Conservation (phyloP, 2,329 filamentous ascomycete genomes). For the Elsinoe ampelina region DNA sequence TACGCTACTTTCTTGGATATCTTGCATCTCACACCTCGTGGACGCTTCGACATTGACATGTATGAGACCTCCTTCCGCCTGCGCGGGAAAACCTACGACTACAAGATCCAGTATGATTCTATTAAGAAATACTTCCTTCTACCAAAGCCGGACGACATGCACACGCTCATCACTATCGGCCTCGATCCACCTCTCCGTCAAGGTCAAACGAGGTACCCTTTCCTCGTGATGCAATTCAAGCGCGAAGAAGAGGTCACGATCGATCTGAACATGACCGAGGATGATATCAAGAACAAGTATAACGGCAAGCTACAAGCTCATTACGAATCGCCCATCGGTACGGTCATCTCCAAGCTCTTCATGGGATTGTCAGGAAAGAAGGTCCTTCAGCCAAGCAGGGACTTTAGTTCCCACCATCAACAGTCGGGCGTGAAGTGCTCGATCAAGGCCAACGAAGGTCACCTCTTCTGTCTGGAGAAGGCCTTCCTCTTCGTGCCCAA, state of each 20-base stretch:
- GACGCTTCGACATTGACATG: constrained; percentile 99
- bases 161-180: constrained; percentile 89
- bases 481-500: constrained; percentile 99
- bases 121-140: constrained; percentile 99
- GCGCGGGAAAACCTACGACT: constrained; percentile 98
- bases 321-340: constrained; percentile 88
- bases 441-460: constrained; percentile 99
- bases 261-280: constrained; percentile 91
- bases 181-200: constrained; percentile 91
- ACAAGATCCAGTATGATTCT: constrained; percentile 97
- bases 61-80: constrained; percentile 96
- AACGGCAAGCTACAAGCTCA: constrained; percentile 78
- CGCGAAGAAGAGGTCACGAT: constrained; percentile 94
- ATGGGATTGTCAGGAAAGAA: constrained; percentile 90
- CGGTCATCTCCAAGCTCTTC: constrained; percentile 93
- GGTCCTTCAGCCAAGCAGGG: constrained; percentile 84
- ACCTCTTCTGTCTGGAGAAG: constrained; percentile 94
- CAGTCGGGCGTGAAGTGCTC: constrained; percentile 97
- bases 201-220: constrained; percentile 94
- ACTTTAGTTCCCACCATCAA: constrained; percentile 87
- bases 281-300: constrained; percentile 75
- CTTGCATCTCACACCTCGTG: constrained; percentile 93
- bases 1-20: constrained; percentile 96
- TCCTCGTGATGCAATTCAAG: constrained; percentile 98
- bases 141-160: constrained; percentile 95